phyloP scores from a whole-genome alignment of 1,284 basidiomycete species.

The Polyporus tsugae region DNA sequence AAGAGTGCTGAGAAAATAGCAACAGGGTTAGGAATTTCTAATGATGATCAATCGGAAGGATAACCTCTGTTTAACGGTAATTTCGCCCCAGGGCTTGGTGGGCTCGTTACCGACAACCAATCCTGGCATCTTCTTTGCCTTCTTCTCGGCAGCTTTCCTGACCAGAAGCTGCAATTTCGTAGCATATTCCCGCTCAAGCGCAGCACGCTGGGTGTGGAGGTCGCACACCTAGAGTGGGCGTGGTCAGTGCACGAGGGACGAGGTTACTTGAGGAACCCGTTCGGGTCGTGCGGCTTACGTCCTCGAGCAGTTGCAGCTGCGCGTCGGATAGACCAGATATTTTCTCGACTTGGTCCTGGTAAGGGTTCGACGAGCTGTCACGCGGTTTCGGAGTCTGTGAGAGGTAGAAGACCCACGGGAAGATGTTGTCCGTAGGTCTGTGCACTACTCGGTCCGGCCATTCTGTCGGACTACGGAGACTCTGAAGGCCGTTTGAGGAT shows the following conservation, averaged over 20 bases:
- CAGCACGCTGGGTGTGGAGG: slow-evolving; percentile 68
- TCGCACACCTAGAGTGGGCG: slow-evolving; percentile 66
- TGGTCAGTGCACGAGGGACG: neutral
- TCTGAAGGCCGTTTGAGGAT: neutral
- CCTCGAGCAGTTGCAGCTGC: slow-evolving; percentile 69
- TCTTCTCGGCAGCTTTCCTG: slow-evolving; percentile 76
- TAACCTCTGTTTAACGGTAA: slow-evolving; percentile 65
- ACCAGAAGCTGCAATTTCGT: slow-evolving; percentile 69
- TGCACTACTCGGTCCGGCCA: slow-evolving; percentile 27
- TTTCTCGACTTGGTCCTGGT: slow-evolving; percentile 50
- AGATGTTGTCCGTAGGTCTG: slow-evolving; percentile 42
- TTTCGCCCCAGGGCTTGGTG: slow-evolving; percentile 66
- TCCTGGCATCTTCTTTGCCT: slow-evolving; percentile 59
- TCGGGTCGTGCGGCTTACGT: slow-evolving; percentile 52
- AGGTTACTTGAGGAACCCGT: slow-evolving; percentile 8
- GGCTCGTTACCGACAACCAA: slow-evolving; percentile 74
- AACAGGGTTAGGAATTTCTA: neutral
- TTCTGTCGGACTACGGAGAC: neutral
- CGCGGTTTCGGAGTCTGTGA: slow-evolving; percentile 16
- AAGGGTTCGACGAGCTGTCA: slow-evolving; percentile 15
- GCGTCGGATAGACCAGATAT: slow-evolving; percentile 57
- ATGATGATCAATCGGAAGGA: slow-evolving; percentile 10
- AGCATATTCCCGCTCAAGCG: slow-evolving; percentile 80
- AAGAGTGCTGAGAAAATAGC: slow-evolving; percentile 60
- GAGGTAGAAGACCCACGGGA: slow-evolving; percentile 34